Evolutionary conservation across 169 alveolate genomes (phyloP).

Genomic region (Fabrea salina): DNA sequence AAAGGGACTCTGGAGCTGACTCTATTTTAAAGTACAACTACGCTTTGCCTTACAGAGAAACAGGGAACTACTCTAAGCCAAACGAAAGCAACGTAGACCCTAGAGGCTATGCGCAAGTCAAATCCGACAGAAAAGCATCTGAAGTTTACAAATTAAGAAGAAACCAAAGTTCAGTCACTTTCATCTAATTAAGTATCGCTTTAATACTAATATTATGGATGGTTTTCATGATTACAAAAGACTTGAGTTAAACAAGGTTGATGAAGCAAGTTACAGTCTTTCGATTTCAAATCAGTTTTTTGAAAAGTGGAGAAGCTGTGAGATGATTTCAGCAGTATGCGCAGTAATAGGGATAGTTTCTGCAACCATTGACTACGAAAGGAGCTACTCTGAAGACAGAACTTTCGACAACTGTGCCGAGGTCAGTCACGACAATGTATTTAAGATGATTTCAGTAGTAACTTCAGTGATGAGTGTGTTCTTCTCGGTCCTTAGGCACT

Average conservation of each 20-base stretch:
- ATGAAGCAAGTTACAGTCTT: too few relatives aligned
- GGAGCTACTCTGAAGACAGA: neutral
- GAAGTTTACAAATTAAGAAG: neutral
- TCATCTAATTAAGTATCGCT: too few relatives aligned
- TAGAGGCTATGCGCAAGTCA: neutral
- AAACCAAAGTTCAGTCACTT: neutral
- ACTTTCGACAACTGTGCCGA: neutral
- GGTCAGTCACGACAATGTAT: neutral
- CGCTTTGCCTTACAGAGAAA: slow-evolving; percentile 2
- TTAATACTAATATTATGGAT: too few relatives aligned
- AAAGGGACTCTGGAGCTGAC: neutral
- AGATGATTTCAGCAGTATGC: neutral
- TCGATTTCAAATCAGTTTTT: neutral
- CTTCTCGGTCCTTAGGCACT: neutral
- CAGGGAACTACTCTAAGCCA: neutral
- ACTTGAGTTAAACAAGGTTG: too few relatives aligned
- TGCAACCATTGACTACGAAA: slow-evolving; percentile 23
- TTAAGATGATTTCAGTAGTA: neutral
- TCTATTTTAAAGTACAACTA: slow-evolving; percentile 16
- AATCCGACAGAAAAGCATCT: neutral
- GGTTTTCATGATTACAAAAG: too few relatives aligned
- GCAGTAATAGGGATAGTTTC: neutral
- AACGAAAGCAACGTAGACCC: neutral
- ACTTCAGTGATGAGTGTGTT: neutral
- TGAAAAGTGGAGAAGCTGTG: slow-evolving; percentile 1